Base-by-base conservation (phyloP, 176 grass and related monocot genomes). In the Ensete ventricosum region DNA sequence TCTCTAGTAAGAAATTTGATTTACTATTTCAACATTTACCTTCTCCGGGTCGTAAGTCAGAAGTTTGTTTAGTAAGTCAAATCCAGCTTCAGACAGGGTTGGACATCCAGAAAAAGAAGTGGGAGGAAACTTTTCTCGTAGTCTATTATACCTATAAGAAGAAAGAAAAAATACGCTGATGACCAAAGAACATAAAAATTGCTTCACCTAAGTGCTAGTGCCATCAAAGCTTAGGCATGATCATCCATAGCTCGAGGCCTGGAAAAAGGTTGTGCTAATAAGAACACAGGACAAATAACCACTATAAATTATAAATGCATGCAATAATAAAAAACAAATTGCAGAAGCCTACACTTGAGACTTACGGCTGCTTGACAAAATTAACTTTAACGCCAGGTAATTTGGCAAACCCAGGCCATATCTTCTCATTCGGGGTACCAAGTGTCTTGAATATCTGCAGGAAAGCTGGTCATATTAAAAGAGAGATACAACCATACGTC, bases 291-390 rank as follows among this genome's bases (percentile, higher is more conserved):
- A 43, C 34, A 43, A 43, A 6, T 43, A 27, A 0, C 2, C 14
- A 50, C 13, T 9, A 69, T 9, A 25, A 9, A 70, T 34, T 3
- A 14, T 11, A 50, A 11, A 50, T 11, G 17, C 4, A 69, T 16
- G 50, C 17, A 19, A 1, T 17, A 14, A 50, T 48, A 3, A 19
- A 34, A 53, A 14, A 8, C 1, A 19, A 27, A 55, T 50, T 19
- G 9, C 26, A 74, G 52, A 14, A 11, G 52, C 9, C 11, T 26
- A 74, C 6, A 43, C 11, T 53, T 54, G 34, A 4, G 34, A 81
- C 87, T 94, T 99, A 99, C 95, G 76, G 82, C 71, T 89, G 88
- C 78, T 94, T 99, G 67, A 79, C 84, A 65, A 85, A 98, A 71
- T 85, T 90, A 64, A 77, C 78, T 57, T 73, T 87, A 17, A 79